Evolutionary conservation across 352 stramenopile genomes (phyloP).

Genomic region (Phytophthora multivora): DNA sequence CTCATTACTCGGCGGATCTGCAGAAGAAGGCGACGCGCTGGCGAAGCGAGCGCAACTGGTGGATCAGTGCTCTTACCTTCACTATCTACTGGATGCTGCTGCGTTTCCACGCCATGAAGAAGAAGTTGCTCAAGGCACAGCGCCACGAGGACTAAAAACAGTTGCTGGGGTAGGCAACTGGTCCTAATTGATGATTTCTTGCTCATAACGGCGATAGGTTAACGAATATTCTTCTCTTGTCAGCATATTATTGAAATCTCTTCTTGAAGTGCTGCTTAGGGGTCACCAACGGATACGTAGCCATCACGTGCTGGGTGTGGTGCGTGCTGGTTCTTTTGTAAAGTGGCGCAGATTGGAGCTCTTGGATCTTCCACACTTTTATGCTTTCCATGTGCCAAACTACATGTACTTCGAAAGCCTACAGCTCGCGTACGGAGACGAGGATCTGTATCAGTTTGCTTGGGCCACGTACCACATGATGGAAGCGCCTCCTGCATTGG

Average conservation of each 20-base stretch:
- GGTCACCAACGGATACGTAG: too few species aligned
- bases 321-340: conserved; percentile 15
- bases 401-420: too few species aligned
- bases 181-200: neutral
- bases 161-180: neutral
- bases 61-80: conserved; percentile 86
- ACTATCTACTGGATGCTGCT: conserved; percentile 89
- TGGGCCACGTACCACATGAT: too few species aligned
- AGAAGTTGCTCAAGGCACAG: conserved; percentile 69
- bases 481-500: too few species aligned
- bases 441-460: too few species aligned
- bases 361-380: too few species aligned
- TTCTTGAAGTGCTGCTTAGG: too few species aligned
- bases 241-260: neutral
- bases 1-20: conserved; percentile 72
- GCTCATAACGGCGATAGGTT: neutral
- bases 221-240: neutral
- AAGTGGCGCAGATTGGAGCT: conserved; percentile 24
- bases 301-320: too few species aligned
- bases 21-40: conserved; percentile 83
- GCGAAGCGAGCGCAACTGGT: conserved; percentile 84
- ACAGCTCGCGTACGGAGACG: too few species aligned
- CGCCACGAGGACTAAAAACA: conserved; percentile 57
- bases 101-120: conserved; percentile 83
- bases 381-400: too few species aligned